Evolutionary conservation across 2,329 filamentous ascomycete species (phyloP).

Genomic region (Stagonosporopsis vannaccii): DNA sequence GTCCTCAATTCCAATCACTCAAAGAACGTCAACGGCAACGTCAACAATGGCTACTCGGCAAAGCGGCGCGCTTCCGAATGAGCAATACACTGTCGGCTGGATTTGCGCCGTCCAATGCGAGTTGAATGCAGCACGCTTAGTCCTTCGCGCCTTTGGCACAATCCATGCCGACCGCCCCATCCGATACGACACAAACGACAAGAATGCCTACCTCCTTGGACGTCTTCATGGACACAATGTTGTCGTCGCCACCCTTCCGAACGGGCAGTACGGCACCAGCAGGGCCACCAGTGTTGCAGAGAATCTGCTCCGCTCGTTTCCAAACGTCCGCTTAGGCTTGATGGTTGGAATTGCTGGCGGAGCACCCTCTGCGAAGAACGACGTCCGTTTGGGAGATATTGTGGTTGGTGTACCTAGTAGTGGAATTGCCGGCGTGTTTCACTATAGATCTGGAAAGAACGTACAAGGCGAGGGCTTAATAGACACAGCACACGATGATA

Average conservation of each 20-base stretch:
- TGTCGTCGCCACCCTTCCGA: not conserved
- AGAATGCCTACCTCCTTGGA: not conserved
- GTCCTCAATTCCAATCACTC: no score
- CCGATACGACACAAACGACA: not conserved
- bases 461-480: not conserved
- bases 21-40: no score
- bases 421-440: not conserved
- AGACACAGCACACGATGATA: not conserved
- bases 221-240: not conserved
- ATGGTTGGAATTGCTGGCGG: constrained; percentile 1
- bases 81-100: not conserved
- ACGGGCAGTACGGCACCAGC: not conserved
- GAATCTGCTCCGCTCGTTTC: not conserved
- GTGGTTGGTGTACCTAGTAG: not conserved
- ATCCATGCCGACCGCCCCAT: not conserved
- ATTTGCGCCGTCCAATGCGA: not conserved
- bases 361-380: not conserved
- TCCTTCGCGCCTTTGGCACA: not conserved
- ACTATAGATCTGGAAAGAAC: not conserved
- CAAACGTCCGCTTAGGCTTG: not conserved
- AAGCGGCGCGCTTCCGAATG: not conserved
- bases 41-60: no score
- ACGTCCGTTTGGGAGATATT: not conserved
- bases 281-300: not conserved
- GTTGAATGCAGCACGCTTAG: not conserved